Evolutionary conservation across 176 grass and related monocot species (phyloP).

Genomic region (Panicum miliaceum): DNA sequence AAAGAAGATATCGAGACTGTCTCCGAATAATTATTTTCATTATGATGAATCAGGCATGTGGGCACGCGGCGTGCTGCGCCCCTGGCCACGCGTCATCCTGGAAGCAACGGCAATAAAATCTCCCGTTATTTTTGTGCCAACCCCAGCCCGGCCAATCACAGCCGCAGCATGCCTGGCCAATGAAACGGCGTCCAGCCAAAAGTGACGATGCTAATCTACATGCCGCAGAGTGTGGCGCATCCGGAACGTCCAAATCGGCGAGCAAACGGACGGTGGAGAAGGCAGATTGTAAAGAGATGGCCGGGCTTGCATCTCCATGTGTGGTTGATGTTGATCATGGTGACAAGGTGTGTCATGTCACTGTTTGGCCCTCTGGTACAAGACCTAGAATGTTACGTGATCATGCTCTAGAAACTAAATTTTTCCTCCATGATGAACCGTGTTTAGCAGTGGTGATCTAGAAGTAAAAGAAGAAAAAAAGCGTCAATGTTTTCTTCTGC

Average conservation of each 20-base stretch:
- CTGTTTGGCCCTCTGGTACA: neutral
- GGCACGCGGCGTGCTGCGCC: neutral
- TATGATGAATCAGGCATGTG: no score
- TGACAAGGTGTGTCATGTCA: neutral
- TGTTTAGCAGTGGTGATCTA: neutral
- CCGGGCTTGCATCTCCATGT: neutral
- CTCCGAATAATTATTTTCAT: neutral
- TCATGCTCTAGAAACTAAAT: neutral
- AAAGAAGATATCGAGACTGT: neutral
- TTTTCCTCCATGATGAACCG: neutral
- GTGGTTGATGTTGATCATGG: neutral
- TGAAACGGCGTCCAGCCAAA: neutral
- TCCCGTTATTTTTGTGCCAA: neutral
- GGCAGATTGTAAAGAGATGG: slow-evolving; percentile 13
- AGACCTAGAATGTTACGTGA: neutral
- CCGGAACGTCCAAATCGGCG: slow-evolving; percentile 31
- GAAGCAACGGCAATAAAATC: neutral
- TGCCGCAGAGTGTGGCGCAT: neutral
- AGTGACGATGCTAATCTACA: neutral
- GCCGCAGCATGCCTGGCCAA: neutral
- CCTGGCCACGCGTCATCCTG: slow-evolving; percentile 15
- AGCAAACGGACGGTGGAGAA: slow-evolving; percentile 17
- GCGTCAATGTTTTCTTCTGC: neutral
- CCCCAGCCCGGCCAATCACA: neutral
- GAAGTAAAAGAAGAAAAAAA: neutral